Percentiles rank a stretch among this genome's conserved stretches.
These are phyloP conservation scores for Aspergillus ochraceus DNA, from an alignment of 2,329 filamentous ascomycete genomes.

Conservation along the genomic window DNA sequence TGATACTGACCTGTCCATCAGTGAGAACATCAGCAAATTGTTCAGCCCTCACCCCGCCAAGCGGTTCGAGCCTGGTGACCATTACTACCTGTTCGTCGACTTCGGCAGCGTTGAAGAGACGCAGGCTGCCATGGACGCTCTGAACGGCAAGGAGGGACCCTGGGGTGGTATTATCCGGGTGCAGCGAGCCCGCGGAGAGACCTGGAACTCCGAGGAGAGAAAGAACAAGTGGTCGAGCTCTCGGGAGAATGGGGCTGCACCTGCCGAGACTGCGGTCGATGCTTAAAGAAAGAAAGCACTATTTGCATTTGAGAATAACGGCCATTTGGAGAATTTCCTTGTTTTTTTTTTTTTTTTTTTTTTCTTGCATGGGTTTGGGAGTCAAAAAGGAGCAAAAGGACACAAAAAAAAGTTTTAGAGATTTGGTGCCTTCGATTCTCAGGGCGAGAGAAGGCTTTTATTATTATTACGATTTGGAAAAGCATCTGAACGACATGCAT, in stretches of 20 bases:
- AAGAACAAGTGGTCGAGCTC: slow-evolving; percentile 22
- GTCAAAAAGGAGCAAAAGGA: slow-evolving; percentile 1
- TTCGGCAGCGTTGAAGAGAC: slow-evolving; percentile 58
- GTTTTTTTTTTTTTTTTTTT: background rate
- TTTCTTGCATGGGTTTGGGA: background rate
- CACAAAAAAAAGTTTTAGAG: background rate
- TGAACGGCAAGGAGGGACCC: slow-evolving; percentile 42
- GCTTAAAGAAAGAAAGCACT: background rate
- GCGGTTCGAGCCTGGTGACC: slow-evolving; percentile 52
- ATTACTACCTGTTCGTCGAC: slow-evolving; percentile 68
- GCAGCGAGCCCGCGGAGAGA: slow-evolving; percentile 41
- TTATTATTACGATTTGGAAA: background rate
- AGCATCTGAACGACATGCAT: slow-evolving; percentile 2
- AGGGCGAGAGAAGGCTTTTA: background rate
- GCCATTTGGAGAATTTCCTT: background rate
- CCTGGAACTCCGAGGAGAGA: slow-evolving; percentile 30
- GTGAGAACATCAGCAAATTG: slow-evolving; percentile 50
- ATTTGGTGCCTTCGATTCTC: background rate
- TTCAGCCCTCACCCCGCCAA: slow-evolving; percentile 62
- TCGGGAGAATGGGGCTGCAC: slow-evolving; percentile 7
- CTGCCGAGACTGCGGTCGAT: slow-evolving; percentile 6
- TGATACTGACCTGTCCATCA: slow-evolving; percentile 17
- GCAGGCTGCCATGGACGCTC: slow-evolving; percentile 48
- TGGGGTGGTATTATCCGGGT: slow-evolving; percentile 43
- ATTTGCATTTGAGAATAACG: background rate